Evolutionary conservation across 1,284 basidiomycete species (phyloP).

Genomic region (Moniliophthora roreri): DNA sequence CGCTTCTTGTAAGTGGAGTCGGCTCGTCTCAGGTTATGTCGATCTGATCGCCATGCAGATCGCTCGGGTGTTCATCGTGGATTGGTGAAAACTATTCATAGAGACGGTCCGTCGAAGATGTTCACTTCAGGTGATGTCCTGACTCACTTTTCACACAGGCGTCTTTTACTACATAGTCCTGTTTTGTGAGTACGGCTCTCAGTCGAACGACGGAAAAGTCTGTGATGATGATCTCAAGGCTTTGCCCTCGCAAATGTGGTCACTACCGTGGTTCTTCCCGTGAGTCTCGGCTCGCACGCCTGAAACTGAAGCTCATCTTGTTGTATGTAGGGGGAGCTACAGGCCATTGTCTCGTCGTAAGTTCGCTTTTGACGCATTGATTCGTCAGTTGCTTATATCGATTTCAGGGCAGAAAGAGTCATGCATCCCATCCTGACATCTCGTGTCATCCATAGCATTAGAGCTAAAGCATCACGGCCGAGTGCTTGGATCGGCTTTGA

Average conservation of each 20-base stretch:
- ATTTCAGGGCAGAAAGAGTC: too few relatives aligned
- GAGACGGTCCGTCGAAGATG: slow-evolving; percentile 5
- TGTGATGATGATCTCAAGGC: background rate
- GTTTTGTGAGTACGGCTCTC: slow-evolving; percentile 1
- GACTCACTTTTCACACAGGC: background rate
- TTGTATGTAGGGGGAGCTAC: background rate
- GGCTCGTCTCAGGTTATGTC: background rate
- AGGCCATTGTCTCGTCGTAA: background rate
- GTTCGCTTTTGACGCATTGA: too few relatives aligned
- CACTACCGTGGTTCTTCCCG: background rate
- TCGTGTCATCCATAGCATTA: too few relatives aligned
- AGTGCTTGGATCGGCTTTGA: too few relatives aligned
- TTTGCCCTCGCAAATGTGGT: background rate
- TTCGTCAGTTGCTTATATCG: too few relatives aligned
- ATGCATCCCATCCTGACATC: too few relatives aligned
- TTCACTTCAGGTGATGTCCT: background rate
- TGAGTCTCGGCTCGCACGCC: background rate
- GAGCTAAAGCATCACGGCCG: too few relatives aligned
- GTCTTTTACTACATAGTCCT: slow-evolving; percentile 9
- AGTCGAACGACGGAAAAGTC: background rate
- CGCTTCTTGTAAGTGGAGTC: slow-evolving; percentile 1
- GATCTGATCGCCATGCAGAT: background rate
- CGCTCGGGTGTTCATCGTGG: background rate
- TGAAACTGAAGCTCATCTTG: background rate
- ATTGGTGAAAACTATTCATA: slow-evolving; percentile 3